These are phyloP conservation scores for Coniochaeta ligniaria DNA, from an alignment of 2,329 filamentous ascomycete genomes.

Conservation along the genomic window DNA sequence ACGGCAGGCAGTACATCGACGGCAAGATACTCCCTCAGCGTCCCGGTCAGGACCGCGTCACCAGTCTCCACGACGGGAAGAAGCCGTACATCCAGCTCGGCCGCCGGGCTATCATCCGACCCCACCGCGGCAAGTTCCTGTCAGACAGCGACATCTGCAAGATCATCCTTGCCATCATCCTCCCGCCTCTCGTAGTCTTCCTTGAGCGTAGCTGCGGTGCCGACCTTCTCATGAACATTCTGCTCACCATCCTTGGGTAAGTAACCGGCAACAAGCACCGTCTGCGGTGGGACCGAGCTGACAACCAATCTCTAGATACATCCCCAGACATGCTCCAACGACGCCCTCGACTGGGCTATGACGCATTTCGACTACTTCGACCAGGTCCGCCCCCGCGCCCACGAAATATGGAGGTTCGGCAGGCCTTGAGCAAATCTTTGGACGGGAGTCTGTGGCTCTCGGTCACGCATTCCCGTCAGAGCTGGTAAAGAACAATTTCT, in stretches of 20 bases:
- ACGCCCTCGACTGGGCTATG: no score
- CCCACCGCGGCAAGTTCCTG: conserved; percentile 59
- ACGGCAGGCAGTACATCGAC: conserved; percentile 40
- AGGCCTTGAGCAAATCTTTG: no score
- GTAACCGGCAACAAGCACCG: conserved; percentile 16
- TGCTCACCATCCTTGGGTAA: conserved; percentile 66
- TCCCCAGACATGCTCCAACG: no score
- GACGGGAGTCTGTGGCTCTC: no score
- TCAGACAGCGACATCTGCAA: conserved; percentile 56
- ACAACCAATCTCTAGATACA: no score
- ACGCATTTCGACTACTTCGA: no score
- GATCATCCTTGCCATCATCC: conserved; percentile 79
- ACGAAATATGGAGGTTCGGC: no score
- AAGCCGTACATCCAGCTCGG: conserved; percentile 82
- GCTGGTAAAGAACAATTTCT: no score
- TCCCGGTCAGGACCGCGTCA: conserved; percentile 31
- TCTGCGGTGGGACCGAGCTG: no score
- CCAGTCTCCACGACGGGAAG: conserved; percentile 47
- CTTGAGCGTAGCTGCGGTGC: conserved; percentile 85
- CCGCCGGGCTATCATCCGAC: conserved; percentile 61
- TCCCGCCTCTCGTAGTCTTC: conserved; percentile 88
- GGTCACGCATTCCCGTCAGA: no score
- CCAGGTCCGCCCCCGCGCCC: no score
- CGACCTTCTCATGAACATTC: conserved; percentile 88
- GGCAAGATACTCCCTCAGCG: conserved; percentile 22